Conservation (phyloP, 495 filamentous ascomycete genomes). For the Chaetomium fimeti region DNA sequence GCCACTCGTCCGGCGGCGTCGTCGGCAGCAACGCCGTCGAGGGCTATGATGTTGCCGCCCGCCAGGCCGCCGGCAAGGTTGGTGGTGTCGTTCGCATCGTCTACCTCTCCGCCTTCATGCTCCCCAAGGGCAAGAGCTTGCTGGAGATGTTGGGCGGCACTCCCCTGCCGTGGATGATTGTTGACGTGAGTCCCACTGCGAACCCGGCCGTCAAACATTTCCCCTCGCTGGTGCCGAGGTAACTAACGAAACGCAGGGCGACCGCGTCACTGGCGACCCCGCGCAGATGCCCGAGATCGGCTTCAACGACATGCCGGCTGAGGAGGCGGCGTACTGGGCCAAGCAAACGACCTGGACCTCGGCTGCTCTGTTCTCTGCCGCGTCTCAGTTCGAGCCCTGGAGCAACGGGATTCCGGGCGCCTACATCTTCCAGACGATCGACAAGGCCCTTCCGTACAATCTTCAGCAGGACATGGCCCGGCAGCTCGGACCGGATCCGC, state of each 20-base stretch:
- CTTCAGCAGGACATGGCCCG: conserved; percentile 14
- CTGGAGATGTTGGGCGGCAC: conserved; percentile 5
- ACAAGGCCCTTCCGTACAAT: conserved; percentile 10
- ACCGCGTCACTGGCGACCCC: conserved; percentile 16
- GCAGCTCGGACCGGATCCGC: conserved; percentile 9
- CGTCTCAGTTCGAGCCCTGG: conserved; percentile 13
- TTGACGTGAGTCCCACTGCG: conserved; percentile 5
- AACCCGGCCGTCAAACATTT: neutral
- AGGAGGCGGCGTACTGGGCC: conserved; percentile 9
- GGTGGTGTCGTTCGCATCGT: conserved; percentile 13
- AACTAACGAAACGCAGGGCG: neutral
- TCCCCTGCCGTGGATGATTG: conserved; percentile 15
- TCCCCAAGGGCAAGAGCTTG: conserved; percentile 12
- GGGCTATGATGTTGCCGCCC: conserved; percentile 8
- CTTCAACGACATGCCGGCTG: conserved; percentile 18
- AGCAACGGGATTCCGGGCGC: conserved; percentile 15
- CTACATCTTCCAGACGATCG: conserved; percentile 14
- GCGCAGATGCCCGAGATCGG: conserved; percentile 14
- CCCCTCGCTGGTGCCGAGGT: too few relatives aligned
- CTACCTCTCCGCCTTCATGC: conserved; percentile 14
- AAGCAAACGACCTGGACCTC: conserved; percentile 13
- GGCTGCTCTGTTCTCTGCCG: conserved; percentile 8
- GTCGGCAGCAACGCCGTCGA: conserved; percentile 16
- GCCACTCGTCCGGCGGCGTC: conserved; percentile 13
- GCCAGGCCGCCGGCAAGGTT: conserved; percentile 10